phyloP scores from a whole-genome alignment of 305 asterid species.

The Fraxinus nigra region DNA sequence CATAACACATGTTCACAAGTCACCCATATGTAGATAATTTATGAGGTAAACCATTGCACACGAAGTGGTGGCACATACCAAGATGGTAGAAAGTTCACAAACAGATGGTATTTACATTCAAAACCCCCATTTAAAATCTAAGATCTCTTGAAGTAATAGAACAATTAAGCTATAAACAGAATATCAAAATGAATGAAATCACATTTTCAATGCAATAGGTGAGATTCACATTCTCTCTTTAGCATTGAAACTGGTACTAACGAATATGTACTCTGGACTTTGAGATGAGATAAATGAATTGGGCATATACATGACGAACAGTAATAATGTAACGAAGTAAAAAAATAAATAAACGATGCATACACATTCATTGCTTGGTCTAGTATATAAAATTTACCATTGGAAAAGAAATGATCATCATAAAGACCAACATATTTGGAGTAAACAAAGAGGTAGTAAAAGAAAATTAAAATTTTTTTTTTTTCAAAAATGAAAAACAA shows the following conservation, averaged over 20 bases:
- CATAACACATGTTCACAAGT: too few species aligned
- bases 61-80: too few species aligned
- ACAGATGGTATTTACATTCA: too few species aligned
- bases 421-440: neutral
- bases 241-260: neutral
- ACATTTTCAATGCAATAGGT: slow-evolving; percentile 6
- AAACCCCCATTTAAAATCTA: too few species aligned
- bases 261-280: neutral
- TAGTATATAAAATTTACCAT: neutral
- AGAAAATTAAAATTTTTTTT: neutral
- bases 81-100: too few species aligned
- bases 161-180: too few species aligned
- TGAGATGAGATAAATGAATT: neutral
- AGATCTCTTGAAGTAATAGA: too few species aligned
- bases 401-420: neutral
- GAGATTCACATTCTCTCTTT: neutral
- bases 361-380: neutral
- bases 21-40: too few species aligned
- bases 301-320: neutral
- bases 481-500: neutral
- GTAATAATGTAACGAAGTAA: neutral
- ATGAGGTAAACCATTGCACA: too few species aligned
- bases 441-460: neutral
- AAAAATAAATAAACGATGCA: neutral
- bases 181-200: too few species aligned